Conservation (phyloP, 306 rosid species). For the Glycine tomentella region DNA sequence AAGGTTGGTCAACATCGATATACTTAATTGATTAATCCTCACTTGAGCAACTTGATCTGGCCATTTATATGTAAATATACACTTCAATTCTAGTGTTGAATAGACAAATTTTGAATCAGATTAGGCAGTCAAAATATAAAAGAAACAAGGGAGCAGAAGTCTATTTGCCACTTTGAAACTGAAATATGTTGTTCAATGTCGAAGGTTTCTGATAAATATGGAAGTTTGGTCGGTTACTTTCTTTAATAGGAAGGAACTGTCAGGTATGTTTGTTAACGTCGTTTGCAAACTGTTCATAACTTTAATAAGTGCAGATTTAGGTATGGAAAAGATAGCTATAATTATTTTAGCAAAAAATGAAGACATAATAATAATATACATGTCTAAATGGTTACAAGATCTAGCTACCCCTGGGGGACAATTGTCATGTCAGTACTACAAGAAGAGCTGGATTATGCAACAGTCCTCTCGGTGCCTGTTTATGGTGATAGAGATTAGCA, state of each 20-base stretch:
- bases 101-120: background rate
- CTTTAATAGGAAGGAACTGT: background rate
- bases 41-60: background rate
- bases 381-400: background rate
- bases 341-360: too few relatives aligned
- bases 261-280: conserved; percentile 17
- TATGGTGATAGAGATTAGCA: background rate
- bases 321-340: background rate
- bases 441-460: conserved; percentile 27
- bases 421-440: conserved; percentile 5
- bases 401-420: conserved; percentile 7
- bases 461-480: background rate
- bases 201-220: background rate
- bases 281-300: background rate
- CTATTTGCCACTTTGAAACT: background rate
- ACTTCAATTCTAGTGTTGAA: background rate
- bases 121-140: background rate
- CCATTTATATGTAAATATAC: background rate
- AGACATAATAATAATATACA: background rate
- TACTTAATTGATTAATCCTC: background rate
- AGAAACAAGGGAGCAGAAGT: background rate
- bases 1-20: background rate
- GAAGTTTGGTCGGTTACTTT: conserved; percentile 21
- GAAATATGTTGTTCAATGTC: background rate
- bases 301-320: conserved; percentile 18